Base-by-base conservation (phyloP, 805 yeast genomes). In the Kodamaea restingae region DNA sequence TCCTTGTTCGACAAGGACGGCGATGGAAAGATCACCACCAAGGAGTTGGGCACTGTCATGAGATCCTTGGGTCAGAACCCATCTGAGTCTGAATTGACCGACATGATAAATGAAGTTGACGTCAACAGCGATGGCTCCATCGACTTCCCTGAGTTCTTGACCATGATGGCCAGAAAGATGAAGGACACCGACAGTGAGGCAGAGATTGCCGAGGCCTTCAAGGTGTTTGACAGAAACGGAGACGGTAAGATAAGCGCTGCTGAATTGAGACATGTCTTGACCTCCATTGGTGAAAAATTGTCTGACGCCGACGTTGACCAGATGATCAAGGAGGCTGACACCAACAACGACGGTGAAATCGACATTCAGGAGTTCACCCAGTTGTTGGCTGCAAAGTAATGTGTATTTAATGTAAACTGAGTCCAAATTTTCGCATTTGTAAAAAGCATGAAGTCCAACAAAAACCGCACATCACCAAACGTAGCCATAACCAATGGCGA, bases 11-110 rank as follows among this genome's bases (percentile, higher is more conserved):
- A 93, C 73, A 88, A 88, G 63, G 96, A 93, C 63, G 84, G 90
- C 58, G 97, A 90, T 65, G 98, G 98, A 50, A 87, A 88, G 59
- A 93, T 93, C 71, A 88, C 96, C 43, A 86, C 96, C 52, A 78
- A 86, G 57, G 98, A 93, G 68, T 75, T 93, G 51, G 97, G 98
- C 49, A 88, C 96, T 3, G 98, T 93, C 38, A 93, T 93, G 98
- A 84, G 98, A 70, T 87, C 97, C n/a, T 74, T 93, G 58, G 98
- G 98, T 38, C 93, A 88, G 65, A 91, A 91, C 56, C 98, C 98
- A 26, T 81, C 95, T 36, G 98, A 93, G 65, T 81, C 88, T 49
- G 98, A 93, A 65, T 83, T 93, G 55, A 85, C 93, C 41, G 98
- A 93, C 61, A 81, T 93, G 84, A 87, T 93, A 73, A 91, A 91